Base-by-base conservation (phyloP, 2,329 filamentous ascomycete species). In the Phialophora chinensis region DNA sequence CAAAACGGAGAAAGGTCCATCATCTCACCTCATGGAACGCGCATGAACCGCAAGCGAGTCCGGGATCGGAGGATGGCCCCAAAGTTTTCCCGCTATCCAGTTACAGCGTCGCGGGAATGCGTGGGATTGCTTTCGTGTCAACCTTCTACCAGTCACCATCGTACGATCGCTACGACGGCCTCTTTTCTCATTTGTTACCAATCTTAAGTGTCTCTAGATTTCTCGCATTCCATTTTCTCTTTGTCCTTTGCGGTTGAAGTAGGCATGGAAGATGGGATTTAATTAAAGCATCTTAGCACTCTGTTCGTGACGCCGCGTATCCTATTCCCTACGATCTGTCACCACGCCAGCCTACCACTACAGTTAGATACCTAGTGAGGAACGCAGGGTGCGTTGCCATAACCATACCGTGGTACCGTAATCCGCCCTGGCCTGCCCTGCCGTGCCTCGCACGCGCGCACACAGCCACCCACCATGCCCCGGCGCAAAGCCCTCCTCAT, bases 401-500 rank as follows among this genome's bases (percentile, higher is more conserved):
- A 7, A 31, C 31, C 31, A 2, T 33, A 33, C 31, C 31, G 31
- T 33, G 2, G 2, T 33, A 2, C 29, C 27, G 6, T 31, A 31
- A 2, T 8, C 31, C 10, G 31, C 8, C 31, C 31, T 11, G 31
- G 8, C 31, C 8, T 11, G 31, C 7, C 31, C 29, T 31, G 29
- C 7, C 31, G 5, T 31, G 29, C 31, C 31, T 11, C 11, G 1
- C 35, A 12, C 4, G 35, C 17, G 50, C 20, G 7, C 33, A 29
- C 17, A 38, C 14, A 14, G 17, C 54, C 17, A 42, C 17, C 25
- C 29, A 52, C 27, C 2, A 70, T 68, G 65, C 55, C 63, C 25
- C 69, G 66, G 23, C 67, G 69, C 17, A 85, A 85, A 72, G 80
- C 81, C 12, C 80, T 85, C 14, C 78, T 86, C 54, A 84, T 85